Evolutionary conservation across 1,284 basidiomycete genomes (phyloP).

Genomic region (Ceratobasidium sp.): DNA sequence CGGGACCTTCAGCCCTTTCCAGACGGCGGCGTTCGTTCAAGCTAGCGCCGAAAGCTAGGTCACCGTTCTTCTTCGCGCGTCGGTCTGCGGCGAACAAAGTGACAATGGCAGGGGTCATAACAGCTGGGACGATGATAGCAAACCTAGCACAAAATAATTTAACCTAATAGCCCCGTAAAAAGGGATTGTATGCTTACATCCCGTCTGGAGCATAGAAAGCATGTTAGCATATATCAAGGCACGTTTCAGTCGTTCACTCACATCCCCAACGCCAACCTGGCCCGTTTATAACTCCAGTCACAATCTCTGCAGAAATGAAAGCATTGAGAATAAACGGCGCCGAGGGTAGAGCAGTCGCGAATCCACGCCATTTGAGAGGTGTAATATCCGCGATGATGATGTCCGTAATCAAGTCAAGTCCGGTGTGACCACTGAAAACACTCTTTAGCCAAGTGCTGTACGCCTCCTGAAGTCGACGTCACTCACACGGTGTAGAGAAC

Average conservation of each 20-base stretch:
- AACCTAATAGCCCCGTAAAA: background rate
- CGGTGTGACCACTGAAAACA: constrained; percentile 51
- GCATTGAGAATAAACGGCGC: constrained; percentile 58
- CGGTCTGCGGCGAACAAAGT: constrained; percentile 55
- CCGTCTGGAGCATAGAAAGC: constrained; percentile 4
- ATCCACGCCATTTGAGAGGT: constrained; percentile 62
- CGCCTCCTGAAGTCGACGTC: constrained; percentile 45
- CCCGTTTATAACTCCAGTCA: constrained; percentile 55
- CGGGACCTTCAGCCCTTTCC: constrained; percentile 43
- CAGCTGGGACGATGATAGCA: constrained; percentile 50
- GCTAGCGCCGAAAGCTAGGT: constrained; percentile 44
- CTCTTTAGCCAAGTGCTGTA: constrained; percentile 42
- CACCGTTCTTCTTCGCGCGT: constrained; percentile 53
- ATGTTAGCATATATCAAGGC: constrained; percentile 13
- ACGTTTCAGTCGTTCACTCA: constrained; percentile 13
- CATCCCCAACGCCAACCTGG: constrained; percentile 46
- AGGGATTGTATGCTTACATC: constrained; percentile 26
- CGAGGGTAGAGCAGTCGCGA: constrained; percentile 58
- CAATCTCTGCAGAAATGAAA: constrained; percentile 62
- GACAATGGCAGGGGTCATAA: constrained; percentile 48
- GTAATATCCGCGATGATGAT: constrained; percentile 64
- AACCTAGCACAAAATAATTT: constrained; percentile 41
- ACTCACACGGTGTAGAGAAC: constrained; percentile 42
- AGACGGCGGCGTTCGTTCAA: constrained; percentile 42
- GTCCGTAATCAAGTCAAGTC: constrained; percentile 59